Base-by-base conservation (phyloP, 2,329 filamentous ascomycete genomes). In the Corinectria fuckeliana region DNA sequence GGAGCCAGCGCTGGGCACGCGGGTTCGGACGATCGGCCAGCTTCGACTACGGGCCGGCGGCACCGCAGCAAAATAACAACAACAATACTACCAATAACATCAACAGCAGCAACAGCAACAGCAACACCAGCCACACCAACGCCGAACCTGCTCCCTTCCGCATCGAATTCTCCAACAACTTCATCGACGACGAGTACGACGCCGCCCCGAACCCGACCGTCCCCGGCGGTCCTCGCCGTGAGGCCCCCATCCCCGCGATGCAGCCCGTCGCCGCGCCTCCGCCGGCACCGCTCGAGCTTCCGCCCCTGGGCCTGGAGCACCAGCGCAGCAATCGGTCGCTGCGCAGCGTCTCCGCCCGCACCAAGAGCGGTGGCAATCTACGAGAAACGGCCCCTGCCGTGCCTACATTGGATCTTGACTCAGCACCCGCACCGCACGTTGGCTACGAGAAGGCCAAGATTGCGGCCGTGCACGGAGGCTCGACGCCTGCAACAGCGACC, bases 131-230 rank as follows among this genome's bases (percentile, higher is more conserved):
- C n/a, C 16, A 36, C 32, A 8, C 18, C 14, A 36, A 36, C 32
- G 7, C 69, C 21, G 65, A 70, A 49, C 66, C 70, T 11, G 66
- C 73, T 25, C 73, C 74, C 47, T 83, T 81, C 78, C 80, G 81
- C 62, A 71, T 80, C 61, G 82, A 85, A 41, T 80, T 82, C 61
- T 76, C 80, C 57, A 81, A 79, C 64, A 78, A 76, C 57, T 81
- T 82, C 64, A 76, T 83, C 50, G 62, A 60, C 64, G 80, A 83
- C 67, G 85, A 90, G 68, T 88, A 89, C 76, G 91, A 95, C 72
- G 91, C 92, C 50, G 93, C 93, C 23, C 93, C 94, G 13, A 94
- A 90, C 34, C 94, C 94, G 5, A 93, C 88, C 25, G 83, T 97
- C 32, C 92, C 92, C 30, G 89, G 84, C 48, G 93, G 93, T 5